Percentiles rank a stretch among this genome's conserved stretches.
These are phyloP conservation scores for Fraxinus floribunda DNA, from an alignment of 305 asterid genomes.

Conservation along the genomic window DNA sequence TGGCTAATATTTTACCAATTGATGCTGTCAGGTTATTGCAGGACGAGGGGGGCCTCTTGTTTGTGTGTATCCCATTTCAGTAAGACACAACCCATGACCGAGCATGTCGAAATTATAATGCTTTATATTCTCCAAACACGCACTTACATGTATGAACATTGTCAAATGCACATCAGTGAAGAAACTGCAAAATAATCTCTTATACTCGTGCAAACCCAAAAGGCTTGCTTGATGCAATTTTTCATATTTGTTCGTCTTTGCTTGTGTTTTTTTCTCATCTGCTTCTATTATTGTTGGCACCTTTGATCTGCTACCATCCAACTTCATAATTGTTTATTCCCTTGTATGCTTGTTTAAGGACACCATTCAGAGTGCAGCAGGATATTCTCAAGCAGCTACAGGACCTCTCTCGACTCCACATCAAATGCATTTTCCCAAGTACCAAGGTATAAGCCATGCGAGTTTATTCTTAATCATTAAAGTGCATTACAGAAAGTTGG, in stretches of 20 bases:
- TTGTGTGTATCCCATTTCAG: slow-evolving; percentile 23
- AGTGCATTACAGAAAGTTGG: neutral
- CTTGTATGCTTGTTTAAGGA: neutral
- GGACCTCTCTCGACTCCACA: neutral
- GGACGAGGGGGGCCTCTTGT: slow-evolving; percentile 28
- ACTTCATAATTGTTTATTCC: neutral
- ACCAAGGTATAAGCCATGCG: neutral
- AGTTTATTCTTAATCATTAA: neutral
- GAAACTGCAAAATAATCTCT: neutral
- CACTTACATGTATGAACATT: neutral
- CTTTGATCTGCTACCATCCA: neutral
- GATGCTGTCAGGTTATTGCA: slow-evolving; percentile 4
- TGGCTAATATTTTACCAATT: neutral
- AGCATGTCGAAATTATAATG: neutral
- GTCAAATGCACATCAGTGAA: neutral
- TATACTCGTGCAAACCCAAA: neutral
- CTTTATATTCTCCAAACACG: neutral
- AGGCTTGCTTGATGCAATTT: neutral
- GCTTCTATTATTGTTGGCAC: neutral
- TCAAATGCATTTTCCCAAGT: neutral
- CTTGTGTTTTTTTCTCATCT: neutral
- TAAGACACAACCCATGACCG: neutral
- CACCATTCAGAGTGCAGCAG: neutral
- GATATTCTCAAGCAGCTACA: neutral
- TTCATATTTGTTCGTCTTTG: neutral